Conservation (phyloP, 2,329 filamentous ascomycete genomes). For the Hypoxylon sp. region DNA sequence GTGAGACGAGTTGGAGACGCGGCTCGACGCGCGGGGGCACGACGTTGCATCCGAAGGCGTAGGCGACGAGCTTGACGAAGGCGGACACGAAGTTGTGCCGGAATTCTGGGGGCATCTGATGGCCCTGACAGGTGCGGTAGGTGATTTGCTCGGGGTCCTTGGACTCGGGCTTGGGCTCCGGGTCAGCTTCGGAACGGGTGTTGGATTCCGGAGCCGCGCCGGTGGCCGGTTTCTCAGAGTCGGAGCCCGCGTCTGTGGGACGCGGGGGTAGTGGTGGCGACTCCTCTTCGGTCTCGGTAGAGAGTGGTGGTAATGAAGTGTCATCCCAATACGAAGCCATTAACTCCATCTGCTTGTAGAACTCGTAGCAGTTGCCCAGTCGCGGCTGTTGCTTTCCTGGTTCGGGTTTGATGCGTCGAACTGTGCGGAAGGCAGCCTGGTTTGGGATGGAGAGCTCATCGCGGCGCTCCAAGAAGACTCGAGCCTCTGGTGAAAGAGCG, state of each 20-base stretch:
- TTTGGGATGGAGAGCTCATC: slow-evolving; percentile 71
- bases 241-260: slow-evolving; percentile 40
- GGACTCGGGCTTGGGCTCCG: slow-evolving; percentile 28
- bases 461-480: slow-evolving; percentile 71
- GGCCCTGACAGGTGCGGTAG: slow-evolving; percentile 66
- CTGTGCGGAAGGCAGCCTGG: slow-evolving; percentile 72
- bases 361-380: slow-evolving; percentile 76
- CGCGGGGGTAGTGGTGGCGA: slow-evolving; percentile 29
- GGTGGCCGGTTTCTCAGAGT: slow-evolving; percentile 41
- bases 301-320: slow-evolving; percentile 60
- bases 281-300: slow-evolving; percentile 27
- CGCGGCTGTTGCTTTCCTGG: slow-evolving; percentile 69
- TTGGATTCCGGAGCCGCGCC: slow-evolving; percentile 42
- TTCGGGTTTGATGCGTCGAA: slow-evolving; percentile 70
- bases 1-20: slow-evolving; percentile 66
- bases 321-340: slow-evolving; percentile 75
- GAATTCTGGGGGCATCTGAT: slow-evolving; percentile 71
- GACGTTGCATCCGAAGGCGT: slow-evolving; percentile 76
- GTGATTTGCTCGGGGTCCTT: slow-evolving; percentile 47
- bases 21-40: slow-evolving; percentile 71
- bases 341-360: slow-evolving; percentile 73
- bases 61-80: slow-evolving; percentile 75
- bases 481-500: slow-evolving; percentile 69
- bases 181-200: slow-evolving; percentile 34
- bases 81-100: slow-evolving; percentile 71